Percentiles rank a stretch among this genome's conserved stretches.
These are phyloP conservation scores for Fraxinus angustifolia DNA, from an alignment of 305 asterid species.

Conservation along the genomic window DNA sequence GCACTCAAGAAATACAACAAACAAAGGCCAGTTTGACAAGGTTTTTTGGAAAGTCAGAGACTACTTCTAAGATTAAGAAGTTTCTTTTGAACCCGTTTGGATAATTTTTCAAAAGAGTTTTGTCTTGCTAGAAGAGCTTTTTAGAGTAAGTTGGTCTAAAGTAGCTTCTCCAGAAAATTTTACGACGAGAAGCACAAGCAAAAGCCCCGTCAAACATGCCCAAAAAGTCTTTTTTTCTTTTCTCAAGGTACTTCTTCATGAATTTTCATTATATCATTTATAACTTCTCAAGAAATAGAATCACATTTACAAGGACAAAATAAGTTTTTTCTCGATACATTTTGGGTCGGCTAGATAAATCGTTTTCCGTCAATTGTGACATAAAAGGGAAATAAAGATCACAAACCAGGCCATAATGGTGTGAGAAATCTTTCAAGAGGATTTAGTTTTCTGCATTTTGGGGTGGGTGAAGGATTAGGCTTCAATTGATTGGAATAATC, in stretches of 20 bases:
- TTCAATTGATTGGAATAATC: slow-evolving; percentile 5
- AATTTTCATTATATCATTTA: no score
- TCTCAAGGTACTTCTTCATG: no score
- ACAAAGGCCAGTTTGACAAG: neutral
- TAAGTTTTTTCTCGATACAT: neutral
- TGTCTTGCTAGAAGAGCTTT: neutral
- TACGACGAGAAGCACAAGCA: neutral
- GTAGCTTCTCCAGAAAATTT: no score
- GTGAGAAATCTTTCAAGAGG: slow-evolving; percentile 32
- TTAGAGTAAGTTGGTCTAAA: no score
- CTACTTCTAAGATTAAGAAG: no score
- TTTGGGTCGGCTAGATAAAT: neutral
- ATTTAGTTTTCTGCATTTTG: slow-evolving; percentile 7
- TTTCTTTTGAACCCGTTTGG: no score
- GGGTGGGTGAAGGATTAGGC: slow-evolving; percentile 10
- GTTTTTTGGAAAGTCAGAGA: no score
- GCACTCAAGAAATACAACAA: neutral
- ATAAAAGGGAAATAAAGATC: no score
- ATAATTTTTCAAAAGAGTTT: no score
- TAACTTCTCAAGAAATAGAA: neutral
- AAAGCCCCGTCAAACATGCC: neutral
- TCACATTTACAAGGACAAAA: no score
- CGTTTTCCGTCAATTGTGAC: no score
- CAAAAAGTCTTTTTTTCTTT: no score
- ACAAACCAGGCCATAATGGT: slow-evolving; percentile 39